Evolutionary conservation across 345 rosid species (phyloP).

Genomic region (Citrus cavaleriei): DNA sequence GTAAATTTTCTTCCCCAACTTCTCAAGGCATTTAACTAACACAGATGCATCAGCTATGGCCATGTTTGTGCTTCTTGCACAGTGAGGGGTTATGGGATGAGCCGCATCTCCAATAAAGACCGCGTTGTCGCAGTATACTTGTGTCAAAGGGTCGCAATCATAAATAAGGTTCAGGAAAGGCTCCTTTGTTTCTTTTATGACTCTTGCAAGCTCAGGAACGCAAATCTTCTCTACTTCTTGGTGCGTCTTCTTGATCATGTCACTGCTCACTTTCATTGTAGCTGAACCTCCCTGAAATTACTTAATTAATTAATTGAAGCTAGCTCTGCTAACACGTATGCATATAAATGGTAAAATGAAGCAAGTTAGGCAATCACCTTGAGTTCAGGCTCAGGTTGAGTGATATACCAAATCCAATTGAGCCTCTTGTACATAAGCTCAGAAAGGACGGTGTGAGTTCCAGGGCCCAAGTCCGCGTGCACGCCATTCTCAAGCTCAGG

Average conservation of each 20-base stretch:
- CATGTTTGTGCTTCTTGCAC: too few species aligned
- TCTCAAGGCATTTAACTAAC: too few species aligned
- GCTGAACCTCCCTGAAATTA: constrained; percentile 49
- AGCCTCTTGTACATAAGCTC: constrained; percentile 50
- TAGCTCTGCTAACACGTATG: too few species aligned
- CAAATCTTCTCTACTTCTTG: constrained; percentile 56
- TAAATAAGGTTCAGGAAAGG: constrained; percentile 74
- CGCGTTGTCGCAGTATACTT: constrained; percentile 50
- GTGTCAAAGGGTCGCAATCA: constrained; percentile 56
- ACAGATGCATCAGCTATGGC: too few species aligned
- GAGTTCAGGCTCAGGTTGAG: constrained; percentile 59
- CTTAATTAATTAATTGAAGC: not conserved
- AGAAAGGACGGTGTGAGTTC: constrained; percentile 49
- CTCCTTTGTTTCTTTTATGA: constrained; percentile 57
- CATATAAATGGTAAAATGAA: not conserved
- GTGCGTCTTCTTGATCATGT: constrained; percentile 54
- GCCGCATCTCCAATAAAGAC: constrained; percentile 74
- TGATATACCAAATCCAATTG: constrained; percentile 70
- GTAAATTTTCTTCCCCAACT: too few species aligned
- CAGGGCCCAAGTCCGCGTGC: constrained; percentile 43
- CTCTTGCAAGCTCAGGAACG: constrained; percentile 54
- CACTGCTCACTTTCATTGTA: constrained; percentile 51
- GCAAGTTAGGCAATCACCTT: constrained; percentile 34
- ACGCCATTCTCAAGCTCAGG: constrained; percentile 64
- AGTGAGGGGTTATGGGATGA: constrained; percentile 66